phyloP scores from a whole-genome alignment of 805 yeast species.

The Lachancea sp. region DNA sequence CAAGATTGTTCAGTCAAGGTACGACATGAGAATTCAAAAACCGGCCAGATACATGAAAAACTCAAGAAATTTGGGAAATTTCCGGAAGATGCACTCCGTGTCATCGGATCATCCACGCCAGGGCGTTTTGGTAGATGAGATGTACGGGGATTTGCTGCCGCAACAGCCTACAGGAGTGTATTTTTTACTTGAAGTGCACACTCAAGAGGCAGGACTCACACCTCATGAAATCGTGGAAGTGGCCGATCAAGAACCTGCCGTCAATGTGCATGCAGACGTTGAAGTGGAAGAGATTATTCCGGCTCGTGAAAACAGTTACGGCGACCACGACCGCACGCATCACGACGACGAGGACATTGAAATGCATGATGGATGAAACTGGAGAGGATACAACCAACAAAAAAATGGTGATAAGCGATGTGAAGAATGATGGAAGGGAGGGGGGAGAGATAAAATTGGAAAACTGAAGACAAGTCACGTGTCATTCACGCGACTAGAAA shows the following conservation, averaged over 20 bases:
- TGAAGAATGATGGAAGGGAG: no score
- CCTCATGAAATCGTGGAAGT: conserved; percentile 7
- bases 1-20: background rate
- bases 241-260: conserved; percentile 2
- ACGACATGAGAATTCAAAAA: conserved; percentile 4
- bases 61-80: background rate
- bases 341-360: conserved; percentile 4
- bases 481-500: no score
- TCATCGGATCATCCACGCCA: conserved; percentile 6
- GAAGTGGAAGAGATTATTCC: conserved; percentile 7
- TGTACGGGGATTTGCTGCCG: conserved; percentile 6
- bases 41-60: conserved; percentile 1
- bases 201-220: conserved; percentile 3
- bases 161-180: conserved; percentile 7
- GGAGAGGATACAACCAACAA: no score
- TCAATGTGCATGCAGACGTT: background rate
- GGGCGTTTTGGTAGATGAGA: conserved; percentile 7
- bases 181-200: conserved; percentile 7
- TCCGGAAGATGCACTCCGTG: conserved; percentile 2
- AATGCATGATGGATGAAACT: background rate
- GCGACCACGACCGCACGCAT: background rate
- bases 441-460: no score
- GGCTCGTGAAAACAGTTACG: background rate
- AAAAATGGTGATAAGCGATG: no score
- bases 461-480: no score